Percentiles rank a stretch among this genome's conserved stretches.
These are phyloP conservation scores for Fusarium acutatum DNA, from an alignment of 2,329 filamentous ascomycete genomes.

Conservation along the genomic window DNA sequence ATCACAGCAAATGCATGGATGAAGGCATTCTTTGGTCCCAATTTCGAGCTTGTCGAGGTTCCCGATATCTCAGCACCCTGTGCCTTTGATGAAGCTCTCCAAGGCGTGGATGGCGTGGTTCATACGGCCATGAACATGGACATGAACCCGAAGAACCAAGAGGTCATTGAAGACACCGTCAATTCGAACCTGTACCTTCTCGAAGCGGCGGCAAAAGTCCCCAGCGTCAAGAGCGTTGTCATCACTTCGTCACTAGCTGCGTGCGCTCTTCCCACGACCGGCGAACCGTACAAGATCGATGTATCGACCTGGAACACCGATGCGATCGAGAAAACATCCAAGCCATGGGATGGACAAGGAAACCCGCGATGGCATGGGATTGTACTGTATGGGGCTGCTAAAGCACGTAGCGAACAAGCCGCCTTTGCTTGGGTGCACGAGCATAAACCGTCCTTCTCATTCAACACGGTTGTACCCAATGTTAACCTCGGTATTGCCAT, in stretches of 20 bases:
- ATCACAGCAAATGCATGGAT: neutral
- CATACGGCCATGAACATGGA: neutral
- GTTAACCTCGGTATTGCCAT: neutral
- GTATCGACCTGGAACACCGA: neutral
- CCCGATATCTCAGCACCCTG: neutral
- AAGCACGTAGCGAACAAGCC: neutral
- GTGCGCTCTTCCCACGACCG: neutral
- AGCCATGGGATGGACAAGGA: neutral
- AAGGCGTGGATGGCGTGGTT: neutral
- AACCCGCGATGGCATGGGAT: neutral
- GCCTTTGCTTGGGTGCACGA: neutral
- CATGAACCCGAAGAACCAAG: neutral
- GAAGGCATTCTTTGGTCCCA: neutral
- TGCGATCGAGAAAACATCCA: neutral
- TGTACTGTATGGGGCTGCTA: neutral
- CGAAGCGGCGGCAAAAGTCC: neutral
- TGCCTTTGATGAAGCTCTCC: neutral
- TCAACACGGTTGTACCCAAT: neutral
- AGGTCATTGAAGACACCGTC: rapidly evolving
- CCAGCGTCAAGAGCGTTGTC: neutral
- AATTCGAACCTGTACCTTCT: neutral
- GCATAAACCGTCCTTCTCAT: neutral
- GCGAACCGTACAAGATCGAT: neutral
- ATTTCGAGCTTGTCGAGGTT: neutral
- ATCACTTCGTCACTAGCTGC: neutral